Base-by-base conservation (phyloP, 768 basidiomycete species). In the Cytidiella melzeri region DNA sequence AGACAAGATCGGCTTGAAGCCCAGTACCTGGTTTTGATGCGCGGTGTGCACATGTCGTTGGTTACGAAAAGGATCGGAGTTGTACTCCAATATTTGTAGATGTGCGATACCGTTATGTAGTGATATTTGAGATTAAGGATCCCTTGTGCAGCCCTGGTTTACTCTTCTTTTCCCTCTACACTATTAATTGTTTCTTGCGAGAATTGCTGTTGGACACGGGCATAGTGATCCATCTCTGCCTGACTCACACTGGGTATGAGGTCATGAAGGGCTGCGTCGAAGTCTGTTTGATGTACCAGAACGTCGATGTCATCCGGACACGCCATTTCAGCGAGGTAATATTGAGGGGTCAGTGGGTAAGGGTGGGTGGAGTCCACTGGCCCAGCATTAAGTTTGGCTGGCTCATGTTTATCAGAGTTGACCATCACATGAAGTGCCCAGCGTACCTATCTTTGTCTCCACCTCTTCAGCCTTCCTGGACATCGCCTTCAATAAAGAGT, bases 401-500 rank as follows among this genome's bases (percentile, higher is more conserved):
- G 2, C 30, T 34, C 30, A 34, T 34, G 30, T 7, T 34, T 34
- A 34, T 7, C 30, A 34, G 12, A 37, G 18, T 15, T 21, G 15
- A 41, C 11, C 15, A 15, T 7, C 30, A 41, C 7, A 7, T 9
- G 7, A 15, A 10, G 15, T 25, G 18, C 7, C 7, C 18, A 24
- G 6, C 75, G 43, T 58, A 84, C 87, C 80, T 42, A 98, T 85
- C 57, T 78, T 83, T 5, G 60, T 62, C 52, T 98, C 95, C 12
- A 98, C 69, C 43, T 76, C 77, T 52, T 79, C 76, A 0, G 96
- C 94, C 56, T 86, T 92, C 30, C 88, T 72, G 19, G 91, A 83
- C 84, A 99, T 95, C 9, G 96, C 92, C 64, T 89, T 88, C 49
- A 99, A 73, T 77, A 99, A 82, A 1, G 96, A 94, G 66, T 99